Base-by-base conservation (phyloP, 208 protist genomes). In the Crithidia acanthocephali region DNA sequence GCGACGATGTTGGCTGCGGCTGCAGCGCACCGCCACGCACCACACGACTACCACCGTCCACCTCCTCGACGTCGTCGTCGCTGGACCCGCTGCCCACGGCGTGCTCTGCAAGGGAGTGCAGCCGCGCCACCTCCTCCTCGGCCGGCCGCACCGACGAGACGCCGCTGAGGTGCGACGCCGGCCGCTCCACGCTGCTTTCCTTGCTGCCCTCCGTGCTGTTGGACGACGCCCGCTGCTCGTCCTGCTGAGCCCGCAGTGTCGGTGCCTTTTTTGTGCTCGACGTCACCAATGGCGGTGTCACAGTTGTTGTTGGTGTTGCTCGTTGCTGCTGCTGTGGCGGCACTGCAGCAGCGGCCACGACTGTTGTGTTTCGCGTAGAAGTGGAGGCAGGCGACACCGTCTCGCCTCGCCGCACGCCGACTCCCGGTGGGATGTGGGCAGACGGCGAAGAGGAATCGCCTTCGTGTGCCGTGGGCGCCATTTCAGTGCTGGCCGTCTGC, bases 121-220 rank as follows among this genome's bases (percentile, higher is more conserved):
- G 44, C 4, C 50, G 68, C 45, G 8, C 66, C 62, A 61, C 73
- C 55, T 80, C 72, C 51, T 72, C 70, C 23, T 59, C 58, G 0
- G 57, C 30, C 13, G 65, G 44, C 32, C 52, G 72, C 28, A 83
- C 81, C 11, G 81, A 86, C 11, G 76, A 80, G 61, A 86, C 74
- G 47, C 58, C 55, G 66, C 76, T 86, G 61, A 80, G 45, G 20
- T 72, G 68, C 47, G 72, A 79, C 22, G 56, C 52, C 25, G 52
- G 68, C 50, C 32, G 62, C 62, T 73, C 60, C 25, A 45, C 63
- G 35, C 63, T 76, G 47, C 58, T 30, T n/a, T 63, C 71, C 32
- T 63, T 75, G 37, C 63, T 70, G 22, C 40, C 40, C 28, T 59
- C 51, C 56, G 37, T 52, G 23, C 56, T 76, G 60, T 28, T 58